A percentile compares a stretch with the other conserved stretches of the same genome.
Conservation (phyloP, 176 grass and related monocot species). For the Oryza australiensis region DNA sequence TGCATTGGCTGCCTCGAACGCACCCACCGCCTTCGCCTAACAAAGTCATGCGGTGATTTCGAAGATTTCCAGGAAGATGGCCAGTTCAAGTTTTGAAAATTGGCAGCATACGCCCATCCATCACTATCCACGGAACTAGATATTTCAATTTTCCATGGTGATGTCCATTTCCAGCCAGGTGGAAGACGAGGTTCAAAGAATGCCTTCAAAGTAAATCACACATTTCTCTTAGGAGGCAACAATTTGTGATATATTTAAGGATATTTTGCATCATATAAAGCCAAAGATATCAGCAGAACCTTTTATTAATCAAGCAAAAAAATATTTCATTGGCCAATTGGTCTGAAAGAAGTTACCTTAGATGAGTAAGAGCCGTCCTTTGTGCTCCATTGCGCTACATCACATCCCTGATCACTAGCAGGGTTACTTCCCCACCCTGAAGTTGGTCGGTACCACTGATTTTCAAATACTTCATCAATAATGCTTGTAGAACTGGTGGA, state of each 20-base stretch:
- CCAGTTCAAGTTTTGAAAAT: constrained; percentile 78
- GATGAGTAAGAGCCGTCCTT: constrained; percentile 81
- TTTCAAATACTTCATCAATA: constrained; percentile 93
- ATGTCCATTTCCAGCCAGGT: constrained; percentile 86
- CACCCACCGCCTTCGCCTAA: constrained; percentile 84
- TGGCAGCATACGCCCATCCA: constrained; percentile 86
- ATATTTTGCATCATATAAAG: constrained; percentile 7
- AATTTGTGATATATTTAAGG: constrained; percentile 10
- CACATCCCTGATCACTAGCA: constrained; percentile 44
- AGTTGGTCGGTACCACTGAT: constrained; percentile 82
- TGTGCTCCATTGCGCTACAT: constrained; percentile 79
- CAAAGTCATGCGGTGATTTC: constrained; percentile 70
- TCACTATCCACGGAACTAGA: constrained; percentile 76
- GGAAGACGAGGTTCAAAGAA: constrained; percentile 89
- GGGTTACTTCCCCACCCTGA: constrained; percentile 75
- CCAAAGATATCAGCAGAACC: background rate
- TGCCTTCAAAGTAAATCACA: constrained; percentile 57
- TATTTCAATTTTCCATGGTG: constrained; percentile 95
- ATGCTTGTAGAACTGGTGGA: constrained; percentile 41
- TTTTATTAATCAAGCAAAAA: constrained; percentile 21
- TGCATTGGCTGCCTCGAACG: constrained; percentile 61
- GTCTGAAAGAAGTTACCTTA: constrained; percentile 54
- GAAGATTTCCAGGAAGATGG: constrained; percentile 79
- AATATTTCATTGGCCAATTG: constrained; percentile 4
- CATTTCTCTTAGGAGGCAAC: constrained; percentile 38